Evolutionary conservation across 768 basidiomycete genomes (phyloP).

Genomic region (Tulasnella sp.): DNA sequence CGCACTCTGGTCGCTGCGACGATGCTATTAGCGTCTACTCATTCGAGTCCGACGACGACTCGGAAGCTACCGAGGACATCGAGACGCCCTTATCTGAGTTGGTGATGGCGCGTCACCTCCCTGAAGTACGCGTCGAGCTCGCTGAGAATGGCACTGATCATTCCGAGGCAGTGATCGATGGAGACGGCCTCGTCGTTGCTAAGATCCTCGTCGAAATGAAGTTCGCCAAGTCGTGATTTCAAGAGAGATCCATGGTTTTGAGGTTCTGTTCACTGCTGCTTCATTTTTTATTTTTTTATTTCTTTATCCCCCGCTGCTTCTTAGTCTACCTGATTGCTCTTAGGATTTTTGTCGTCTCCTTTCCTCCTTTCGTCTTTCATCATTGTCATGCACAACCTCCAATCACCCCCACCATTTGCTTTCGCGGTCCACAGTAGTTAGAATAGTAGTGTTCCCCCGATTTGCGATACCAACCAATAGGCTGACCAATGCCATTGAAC

Average conservation of each 20-base stretch:
- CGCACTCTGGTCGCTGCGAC: background rate
- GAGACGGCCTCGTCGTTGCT: background rate
- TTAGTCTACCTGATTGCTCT: background rate
- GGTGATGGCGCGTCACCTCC: background rate
- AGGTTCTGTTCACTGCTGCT: background rate
- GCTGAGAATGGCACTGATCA: background rate
- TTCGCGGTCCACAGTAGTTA: no score
- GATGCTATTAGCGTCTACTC: background rate
- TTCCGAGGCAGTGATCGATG: background rate
- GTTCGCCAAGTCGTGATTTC: background rate
- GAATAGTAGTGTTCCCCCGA: no score
- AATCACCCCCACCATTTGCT: no score
- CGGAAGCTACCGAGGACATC: slow-evolving; percentile 1
- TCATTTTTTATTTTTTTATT: background rate
- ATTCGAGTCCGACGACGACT: background rate
- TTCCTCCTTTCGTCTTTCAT: background rate
- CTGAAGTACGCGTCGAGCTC: background rate
- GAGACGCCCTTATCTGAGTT: slow-evolving; percentile 2
- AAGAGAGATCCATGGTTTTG: background rate
- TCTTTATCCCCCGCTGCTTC: background rate
- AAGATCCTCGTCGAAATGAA: slow-evolving; percentile 8
- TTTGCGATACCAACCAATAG: no score
- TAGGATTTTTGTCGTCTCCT: background rate
- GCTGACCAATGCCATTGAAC: no score
- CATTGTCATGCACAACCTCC: background rate